Evolutionary conservation across 495 filamentous ascomycete genomes (phyloP), one percentile per base, ranked within the genome.

Genomic region (Aspergillus coremiiformis): DNA sequence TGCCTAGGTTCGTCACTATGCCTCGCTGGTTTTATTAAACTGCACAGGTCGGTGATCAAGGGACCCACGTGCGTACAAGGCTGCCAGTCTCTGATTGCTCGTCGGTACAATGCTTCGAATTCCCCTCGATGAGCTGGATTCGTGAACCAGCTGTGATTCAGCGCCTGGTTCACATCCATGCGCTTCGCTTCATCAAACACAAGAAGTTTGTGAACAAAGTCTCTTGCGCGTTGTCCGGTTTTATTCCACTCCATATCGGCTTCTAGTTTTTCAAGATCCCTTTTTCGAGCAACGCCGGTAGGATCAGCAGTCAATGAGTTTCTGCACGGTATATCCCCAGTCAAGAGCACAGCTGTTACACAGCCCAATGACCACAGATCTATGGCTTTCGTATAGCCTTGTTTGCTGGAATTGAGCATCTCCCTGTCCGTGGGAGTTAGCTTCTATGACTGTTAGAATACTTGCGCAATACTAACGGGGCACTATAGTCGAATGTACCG

Each of bases 301-400:
- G 44, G 48, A 24, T 53, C 35, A 45, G 46, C 41, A 51, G 52
- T 51, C 9, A 51, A 22, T 21, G 57, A 44, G 32, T 70, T 55
- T n/a, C 54, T 59, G 21, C 76, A 75, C 27, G 76, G 53, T 7
- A 61, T 59, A 5, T 71, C 57, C 3, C 78, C 79, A 4, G 73
- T 71, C n/a, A 85, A 65, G 3, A 87, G 56, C 7, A 70, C 62
- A 4, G 62, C 67, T 0, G 79, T 72, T 4, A 85, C 61, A 32
- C 69, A 68, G 6, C 82, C 84, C 17, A 85, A 45, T 0, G 83
- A 83, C 79, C 80, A 86, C 55, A 87, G 67, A 56, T 87, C 84
- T 14, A 82, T 69, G 24, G 80, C 72, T 53, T 74, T 77, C 15
- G 79, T 83, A 59, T 86, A 86, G 7, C 81, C 81, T 41, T 39